Conservation (phyloP, 768 basidiomycete genomes). For the Naganishia onofrii region DNA sequence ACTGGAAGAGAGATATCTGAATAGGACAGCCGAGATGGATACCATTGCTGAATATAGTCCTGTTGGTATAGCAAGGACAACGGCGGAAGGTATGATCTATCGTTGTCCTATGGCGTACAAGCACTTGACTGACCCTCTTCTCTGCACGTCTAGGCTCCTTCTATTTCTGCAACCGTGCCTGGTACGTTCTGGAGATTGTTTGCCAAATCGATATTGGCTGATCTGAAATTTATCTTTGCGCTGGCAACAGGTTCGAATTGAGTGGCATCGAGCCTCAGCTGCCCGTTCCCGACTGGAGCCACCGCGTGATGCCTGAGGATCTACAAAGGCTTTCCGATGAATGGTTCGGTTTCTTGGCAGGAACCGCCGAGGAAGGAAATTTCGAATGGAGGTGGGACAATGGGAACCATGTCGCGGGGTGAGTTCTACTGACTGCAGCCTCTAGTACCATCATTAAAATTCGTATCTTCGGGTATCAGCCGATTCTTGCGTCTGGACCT, state of each 20-base stretch:
- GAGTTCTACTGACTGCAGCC: background rate
- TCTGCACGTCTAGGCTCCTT: background rate
- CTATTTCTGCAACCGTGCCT: conserved; percentile 17
- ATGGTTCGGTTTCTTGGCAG: conserved; percentile 35
- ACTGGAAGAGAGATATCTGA: conserved; percentile 38
- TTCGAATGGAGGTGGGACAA: conserved; percentile 44
- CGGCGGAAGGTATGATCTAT: conserved; percentile 32
- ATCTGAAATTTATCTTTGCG: no score
- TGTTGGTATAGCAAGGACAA: conserved; percentile 42
- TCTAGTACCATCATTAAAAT: background rate
- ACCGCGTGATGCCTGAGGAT: conserved; percentile 33
- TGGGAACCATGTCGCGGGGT: conserved; percentile 36
- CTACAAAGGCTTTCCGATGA: conserved; percentile 14
- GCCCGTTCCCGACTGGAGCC: conserved; percentile 35
- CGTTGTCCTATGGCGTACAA: conserved; percentile 31
- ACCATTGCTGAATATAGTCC: conserved; percentile 43
- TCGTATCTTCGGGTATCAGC: background rate
- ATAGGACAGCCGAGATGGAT: conserved; percentile 41
- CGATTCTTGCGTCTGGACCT: conserved; percentile 42
- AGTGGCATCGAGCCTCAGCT: conserved; percentile 11
- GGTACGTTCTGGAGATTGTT: conserved; percentile 5
- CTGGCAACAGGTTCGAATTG: conserved; percentile 24
- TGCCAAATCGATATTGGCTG: no score
- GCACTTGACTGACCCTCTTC: conserved; percentile 27
- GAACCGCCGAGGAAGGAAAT: conserved; percentile 33